These are phyloP conservation scores for Platanthera guangdongensis DNA, from an alignment of 106 monocot genomes.

Conservation along the genomic window DNA sequence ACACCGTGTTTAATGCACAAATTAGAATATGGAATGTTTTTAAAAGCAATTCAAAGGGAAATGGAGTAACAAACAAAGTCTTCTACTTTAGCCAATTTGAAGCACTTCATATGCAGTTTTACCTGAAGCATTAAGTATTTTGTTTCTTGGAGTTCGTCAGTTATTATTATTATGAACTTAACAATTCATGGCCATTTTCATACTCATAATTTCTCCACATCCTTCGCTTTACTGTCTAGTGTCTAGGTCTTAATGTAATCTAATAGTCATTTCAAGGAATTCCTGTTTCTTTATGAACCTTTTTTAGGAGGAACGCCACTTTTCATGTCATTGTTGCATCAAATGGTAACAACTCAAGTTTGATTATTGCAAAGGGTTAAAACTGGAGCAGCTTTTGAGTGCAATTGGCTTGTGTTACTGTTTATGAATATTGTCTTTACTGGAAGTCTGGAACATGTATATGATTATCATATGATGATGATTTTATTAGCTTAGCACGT, in stretches of 20 bases:
- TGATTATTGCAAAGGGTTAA: not conserved
- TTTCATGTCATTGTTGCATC: not conserved
- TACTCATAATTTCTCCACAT: not conserved
- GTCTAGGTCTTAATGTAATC: not conserved
- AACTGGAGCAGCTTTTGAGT: not conserved
- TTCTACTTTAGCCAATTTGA: not conserved
- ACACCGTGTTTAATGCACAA: not conserved
- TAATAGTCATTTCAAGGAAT: not conserved
- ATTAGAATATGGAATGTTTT: not conserved
- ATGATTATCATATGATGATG: not conserved
- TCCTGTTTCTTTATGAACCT: not conserved
- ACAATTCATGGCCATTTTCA: not conserved
- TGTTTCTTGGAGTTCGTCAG: not conserved
- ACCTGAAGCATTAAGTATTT: slow-evolving; percentile 1
- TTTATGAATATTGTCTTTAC: not conserved
- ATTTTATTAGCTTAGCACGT: not conserved
- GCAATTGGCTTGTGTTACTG: not conserved
- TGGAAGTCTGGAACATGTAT: not conserved
- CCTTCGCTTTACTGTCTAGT: not conserved
- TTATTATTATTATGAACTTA: not conserved
- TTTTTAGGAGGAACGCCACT: not conserved
- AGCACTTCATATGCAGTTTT: not conserved
- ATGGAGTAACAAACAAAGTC: not conserved
- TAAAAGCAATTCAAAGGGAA: not conserved
- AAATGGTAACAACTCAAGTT: not conserved